These are phyloP conservation scores for Xylaria sp. DNA, from an alignment of 2,329 filamentous ascomycete species.

Conservation along the genomic window DNA sequence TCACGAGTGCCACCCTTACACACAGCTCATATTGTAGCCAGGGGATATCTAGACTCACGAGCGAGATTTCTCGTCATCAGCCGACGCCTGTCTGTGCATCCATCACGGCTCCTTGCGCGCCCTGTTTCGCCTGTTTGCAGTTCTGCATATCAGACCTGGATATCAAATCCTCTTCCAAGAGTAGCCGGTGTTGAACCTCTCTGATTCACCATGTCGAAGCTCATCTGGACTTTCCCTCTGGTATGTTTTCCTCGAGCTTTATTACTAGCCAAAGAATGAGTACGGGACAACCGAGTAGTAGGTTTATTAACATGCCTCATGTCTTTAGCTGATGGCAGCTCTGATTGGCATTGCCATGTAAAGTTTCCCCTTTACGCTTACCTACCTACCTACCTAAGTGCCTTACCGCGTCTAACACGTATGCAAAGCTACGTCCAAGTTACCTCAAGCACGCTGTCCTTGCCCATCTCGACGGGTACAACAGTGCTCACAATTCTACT, in stretches of 20 bases:
- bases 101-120: too few relatives aligned
- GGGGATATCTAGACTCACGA: background rate
- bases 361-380: background rate
- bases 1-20: too few relatives aligned
- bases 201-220: too few relatives aligned
- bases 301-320: constrained; percentile 9
- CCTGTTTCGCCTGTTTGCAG: background rate
- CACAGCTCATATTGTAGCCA: background rate
- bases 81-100: too few relatives aligned
- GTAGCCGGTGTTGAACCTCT: too few relatives aligned
- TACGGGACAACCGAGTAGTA: background rate
- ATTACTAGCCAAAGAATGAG: background rate
- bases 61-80: too few relatives aligned
- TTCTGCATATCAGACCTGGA: too few relatives aligned
- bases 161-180: too few relatives aligned
- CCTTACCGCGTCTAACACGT: constrained; percentile 22
- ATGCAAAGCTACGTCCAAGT: constrained; percentile 39
- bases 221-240: constrained; percentile 17
- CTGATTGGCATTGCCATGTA: constrained; percentile 30
- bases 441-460: constrained; percentile 36
- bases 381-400: background rate
- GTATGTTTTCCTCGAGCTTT: constrained; percentile 3
- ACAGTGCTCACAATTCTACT: constrained; percentile 40
- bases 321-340: constrained; percentile 23
- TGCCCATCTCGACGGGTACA: constrained; percentile 40